phyloP scores from a whole-genome alignment of 169 alveolate species.

The Miamiensis avidus region DNA sequence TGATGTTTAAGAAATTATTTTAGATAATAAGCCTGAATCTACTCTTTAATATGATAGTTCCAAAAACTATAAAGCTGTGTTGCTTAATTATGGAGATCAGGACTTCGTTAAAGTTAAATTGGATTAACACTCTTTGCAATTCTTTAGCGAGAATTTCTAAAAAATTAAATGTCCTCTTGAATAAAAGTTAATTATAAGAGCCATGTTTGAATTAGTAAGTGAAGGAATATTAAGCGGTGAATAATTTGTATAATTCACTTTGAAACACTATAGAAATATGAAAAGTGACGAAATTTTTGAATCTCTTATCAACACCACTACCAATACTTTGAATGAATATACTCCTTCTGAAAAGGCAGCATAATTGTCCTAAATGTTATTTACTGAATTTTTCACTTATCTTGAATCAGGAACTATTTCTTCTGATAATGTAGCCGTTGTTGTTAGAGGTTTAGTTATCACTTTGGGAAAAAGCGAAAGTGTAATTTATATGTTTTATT shows the following conservation, averaged over 20 bases:
- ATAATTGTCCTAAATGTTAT: not conserved
- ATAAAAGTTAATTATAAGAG: not conserved
- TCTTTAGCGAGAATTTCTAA: not conserved
- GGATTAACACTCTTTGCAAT: not conserved
- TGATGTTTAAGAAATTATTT: not conserved
- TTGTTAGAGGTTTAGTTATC: not conserved
- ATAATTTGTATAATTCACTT: not conserved
- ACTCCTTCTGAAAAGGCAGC: not conserved
- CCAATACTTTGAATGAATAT: not conserved
- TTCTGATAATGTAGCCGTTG: too few species aligned
- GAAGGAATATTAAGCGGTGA: not conserved
- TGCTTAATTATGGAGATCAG: conserved; percentile 9
- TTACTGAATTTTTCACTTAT: too few species aligned
- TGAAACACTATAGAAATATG: too few species aligned
- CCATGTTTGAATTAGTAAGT: not conserved
- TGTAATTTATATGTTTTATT: too few species aligned
- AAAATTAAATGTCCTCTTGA: not conserved
- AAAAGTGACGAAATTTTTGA: not conserved
- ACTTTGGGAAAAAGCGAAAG: not conserved
- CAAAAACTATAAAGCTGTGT: conserved; percentile 16
- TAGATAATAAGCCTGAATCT: not conserved
- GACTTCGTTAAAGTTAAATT: conserved; percentile 4
- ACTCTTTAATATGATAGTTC: not conserved
- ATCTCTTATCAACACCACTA: not conserved
- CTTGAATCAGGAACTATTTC: too few species aligned